Evolutionary conservation across 371 early-diverging fungal genomes (phyloP).

Genomic region (Mortierella sp.): DNA sequence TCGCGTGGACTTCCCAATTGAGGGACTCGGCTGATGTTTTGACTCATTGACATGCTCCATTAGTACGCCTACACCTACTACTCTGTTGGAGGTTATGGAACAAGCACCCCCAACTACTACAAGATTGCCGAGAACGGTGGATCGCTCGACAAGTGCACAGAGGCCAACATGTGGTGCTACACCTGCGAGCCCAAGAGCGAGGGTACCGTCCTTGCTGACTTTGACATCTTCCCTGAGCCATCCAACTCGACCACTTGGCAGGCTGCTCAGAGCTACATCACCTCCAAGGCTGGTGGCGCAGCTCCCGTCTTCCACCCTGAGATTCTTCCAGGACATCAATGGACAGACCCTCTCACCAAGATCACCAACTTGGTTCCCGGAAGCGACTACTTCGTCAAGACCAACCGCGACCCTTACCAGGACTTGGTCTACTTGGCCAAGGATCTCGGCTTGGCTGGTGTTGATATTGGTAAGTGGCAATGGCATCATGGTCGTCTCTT

Average conservation of each 20-base stretch:
- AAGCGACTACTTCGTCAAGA: slow-evolving; percentile 31
- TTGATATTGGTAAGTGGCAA: slow-evolving; percentile 51
- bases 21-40: not conserved
- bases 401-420: slow-evolving; percentile 53
- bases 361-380: slow-evolving; percentile 35
- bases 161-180: slow-evolving; percentile 55
- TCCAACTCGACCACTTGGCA: slow-evolving; percentile 48
- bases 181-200: slow-evolving; percentile 51
- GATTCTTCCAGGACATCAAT: slow-evolving; percentile 34
- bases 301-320: slow-evolving; percentile 48
- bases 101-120: slow-evolving; percentile 53
- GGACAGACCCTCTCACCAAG: slow-evolving; percentile 42
- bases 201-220: slow-evolving; percentile 40
- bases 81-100: slow-evolving; percentile 53
- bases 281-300: slow-evolving; percentile 27
- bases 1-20: too few species aligned
- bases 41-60: not conserved
- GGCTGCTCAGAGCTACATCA: slow-evolving; percentile 30
- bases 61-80: slow-evolving; percentile 49
- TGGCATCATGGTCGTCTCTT: too few species aligned
- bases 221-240: slow-evolving; percentile 55
- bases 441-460: slow-evolving; percentile 52
- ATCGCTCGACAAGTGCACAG: slow-evolving; percentile 34
- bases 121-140: slow-evolving; percentile 48
- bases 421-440: slow-evolving; percentile 52